phyloP scores from a whole-genome alignment of 305 asterid genomes.

The Ilex paraguariensis region DNA sequence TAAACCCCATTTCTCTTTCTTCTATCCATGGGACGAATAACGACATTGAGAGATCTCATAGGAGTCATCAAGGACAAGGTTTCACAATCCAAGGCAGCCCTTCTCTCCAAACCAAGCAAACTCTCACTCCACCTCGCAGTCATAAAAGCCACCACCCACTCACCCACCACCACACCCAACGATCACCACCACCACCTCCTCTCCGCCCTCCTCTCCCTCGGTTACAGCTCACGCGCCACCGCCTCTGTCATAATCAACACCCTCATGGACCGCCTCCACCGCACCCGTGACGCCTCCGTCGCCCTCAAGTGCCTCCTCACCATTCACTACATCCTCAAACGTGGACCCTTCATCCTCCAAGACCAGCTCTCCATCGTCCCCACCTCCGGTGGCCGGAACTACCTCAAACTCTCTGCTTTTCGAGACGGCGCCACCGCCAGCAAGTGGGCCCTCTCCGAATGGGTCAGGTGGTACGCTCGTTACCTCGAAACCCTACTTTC shows the following conservation, averaged over 20 bases:
- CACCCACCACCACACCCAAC: slow-evolving; percentile 41
- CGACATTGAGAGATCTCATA: slow-evolving; percentile 38
- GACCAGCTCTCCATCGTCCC: slow-evolving; percentile 80
- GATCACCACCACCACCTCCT: slow-evolving; percentile 44
- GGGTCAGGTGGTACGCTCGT: slow-evolving; percentile 81
- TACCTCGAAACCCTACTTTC: slow-evolving; percentile 60
- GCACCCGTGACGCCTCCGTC: slow-evolving; percentile 61
- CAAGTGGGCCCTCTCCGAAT: slow-evolving; percentile 56
- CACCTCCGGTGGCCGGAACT: slow-evolving; percentile 57
- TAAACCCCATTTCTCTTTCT: not conserved
- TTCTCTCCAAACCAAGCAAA: slow-evolving; percentile 36
- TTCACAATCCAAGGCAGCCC: slow-evolving; percentile 63
- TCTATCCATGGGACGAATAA: slow-evolving; percentile 46
- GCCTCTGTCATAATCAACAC: slow-evolving; percentile 57
- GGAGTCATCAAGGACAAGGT: slow-evolving; percentile 79
- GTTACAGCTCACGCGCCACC: slow-evolving; percentile 70
- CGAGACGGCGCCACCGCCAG: slow-evolving; percentile 55
- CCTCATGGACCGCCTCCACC: slow-evolving; percentile 78
- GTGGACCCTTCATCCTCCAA: slow-evolving; percentile 81
- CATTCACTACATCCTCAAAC: slow-evolving; percentile 58
- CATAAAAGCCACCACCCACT: slow-evolving; percentile 73
- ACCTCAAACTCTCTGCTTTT: slow-evolving; percentile 70
- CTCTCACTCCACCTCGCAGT: slow-evolving; percentile 59
- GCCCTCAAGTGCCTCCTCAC: slow-evolving; percentile 69
- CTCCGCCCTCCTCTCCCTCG: slow-evolving; percentile 57